A percentile compares a stretch with the other conserved stretches of the same genome.
These are phyloP conservation scores for Panus rudis DNA, from an alignment of 768 basidiomycete species.

Conservation along the genomic window DNA sequence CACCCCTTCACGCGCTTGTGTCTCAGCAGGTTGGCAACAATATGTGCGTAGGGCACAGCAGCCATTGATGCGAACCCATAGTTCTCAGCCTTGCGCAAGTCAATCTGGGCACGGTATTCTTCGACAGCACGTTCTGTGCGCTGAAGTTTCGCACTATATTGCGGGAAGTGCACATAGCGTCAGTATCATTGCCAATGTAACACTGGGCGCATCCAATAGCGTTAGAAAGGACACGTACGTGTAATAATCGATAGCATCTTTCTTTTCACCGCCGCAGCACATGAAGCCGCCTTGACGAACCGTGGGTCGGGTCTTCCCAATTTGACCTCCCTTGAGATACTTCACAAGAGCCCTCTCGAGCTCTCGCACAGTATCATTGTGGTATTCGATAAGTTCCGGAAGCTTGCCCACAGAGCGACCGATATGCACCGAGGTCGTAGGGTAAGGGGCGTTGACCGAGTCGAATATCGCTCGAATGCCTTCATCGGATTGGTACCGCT, in stretches of 20 bases:
- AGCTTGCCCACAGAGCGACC: slow-evolving; percentile 83
- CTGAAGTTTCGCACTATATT: slow-evolving; percentile 33
- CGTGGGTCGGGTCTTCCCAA: slow-evolving; percentile 76
- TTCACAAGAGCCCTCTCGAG: slow-evolving; percentile 85
- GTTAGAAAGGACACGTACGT: no score
- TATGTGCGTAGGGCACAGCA: slow-evolving; percentile 80
- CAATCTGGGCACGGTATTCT: slow-evolving; percentile 64
- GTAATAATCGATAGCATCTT: slow-evolving; percentile 92
- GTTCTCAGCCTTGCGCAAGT: slow-evolving; percentile 72
- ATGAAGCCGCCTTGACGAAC: slow-evolving; percentile 73
- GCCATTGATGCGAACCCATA: slow-evolving; percentile 93
- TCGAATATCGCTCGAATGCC: slow-evolving; percentile 77
- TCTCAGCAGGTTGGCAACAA: slow-evolving; percentile 65
- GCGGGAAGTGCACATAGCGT: slow-evolving; percentile 3
- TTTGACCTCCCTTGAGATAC: slow-evolving; percentile 78
- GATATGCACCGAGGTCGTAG: slow-evolving; percentile 86
- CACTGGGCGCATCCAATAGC: background rate
- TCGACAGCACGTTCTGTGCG: slow-evolving; percentile 72
- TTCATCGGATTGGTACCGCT: slow-evolving; percentile 76
- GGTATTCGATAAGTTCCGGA: slow-evolving; percentile 85
- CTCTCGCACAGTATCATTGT: slow-evolving; percentile 90
- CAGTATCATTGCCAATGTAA: slow-evolving; percentile 1
- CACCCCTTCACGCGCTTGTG: slow-evolving; percentile 71
- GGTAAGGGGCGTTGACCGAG: slow-evolving; percentile 68
- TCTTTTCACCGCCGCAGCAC: slow-evolving; percentile 78